Base-by-base conservation (phyloP, 2,329 filamentous ascomycete genomes). In the Beauveria medogensis region DNA sequence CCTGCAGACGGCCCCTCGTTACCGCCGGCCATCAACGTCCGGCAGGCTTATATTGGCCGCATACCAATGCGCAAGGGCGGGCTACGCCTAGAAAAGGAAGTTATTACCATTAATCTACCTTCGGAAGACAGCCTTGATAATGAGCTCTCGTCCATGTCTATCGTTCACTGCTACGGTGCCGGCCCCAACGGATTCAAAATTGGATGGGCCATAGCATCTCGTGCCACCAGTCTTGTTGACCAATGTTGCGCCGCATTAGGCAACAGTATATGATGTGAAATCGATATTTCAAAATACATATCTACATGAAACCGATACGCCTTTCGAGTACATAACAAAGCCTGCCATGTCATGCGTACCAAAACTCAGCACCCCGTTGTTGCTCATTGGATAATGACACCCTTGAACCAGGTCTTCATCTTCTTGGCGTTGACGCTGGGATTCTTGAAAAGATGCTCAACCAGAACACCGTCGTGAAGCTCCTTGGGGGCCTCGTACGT, bases 371-470 rank as follows among this genome's bases (percentile, higher is more conserved):
- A n/a, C 9, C 10, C 9, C 16, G 10, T 37, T 10, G 26, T 34
- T 12, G 18, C 9, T 26, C 24, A 12, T 30, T 52, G 24, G 2
- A 53, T 30, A 40, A 67, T 60, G 5, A 62, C 55, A n/a, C 44
- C 14, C 57, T 63, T 65, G 63, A 66, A 68, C 73, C 73, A 74
- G 0, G 62, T 65, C 61, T 66, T 69, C 71, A 74, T 73, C 46
- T 67, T 60, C 16, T 62, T 62, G 5, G 69, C 73, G 7, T 71
- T 71, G 34, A 67, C 64, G 2, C 69, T 71, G 4, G 68, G 64
- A 1, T 64, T 46, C 10, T 62, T 62, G 18, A 60, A 53, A 34
- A 66, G 52, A 5, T 67, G 67, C 61, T 74, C 70, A 10, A 74
- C 46, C 20, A 72, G 40, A 10, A 74, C 67, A 47, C 70, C 73